Evolutionary conservation across 2,329 filamentous ascomycete genomes (phyloP).

Genomic region (Penicillium sp.): DNA sequence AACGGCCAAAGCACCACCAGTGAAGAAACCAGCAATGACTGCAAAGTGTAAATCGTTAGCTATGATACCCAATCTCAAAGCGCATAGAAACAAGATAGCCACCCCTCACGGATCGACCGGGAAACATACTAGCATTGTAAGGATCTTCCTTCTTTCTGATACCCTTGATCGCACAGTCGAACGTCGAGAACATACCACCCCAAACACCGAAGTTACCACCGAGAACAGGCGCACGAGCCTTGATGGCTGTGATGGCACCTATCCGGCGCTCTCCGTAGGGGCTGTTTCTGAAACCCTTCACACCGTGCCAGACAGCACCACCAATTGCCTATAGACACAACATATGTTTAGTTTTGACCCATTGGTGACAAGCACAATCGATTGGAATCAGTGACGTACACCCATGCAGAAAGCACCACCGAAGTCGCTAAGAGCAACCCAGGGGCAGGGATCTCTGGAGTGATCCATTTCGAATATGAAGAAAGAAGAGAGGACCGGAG

Average conservation of each 20-base stretch:
- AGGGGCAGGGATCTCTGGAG: conserved; percentile 91
- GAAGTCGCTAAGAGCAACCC: conserved; percentile 94
- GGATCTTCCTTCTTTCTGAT: conserved; percentile 93
- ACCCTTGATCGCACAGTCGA: conserved; percentile 94
- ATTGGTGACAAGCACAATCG: too few relatives aligned
- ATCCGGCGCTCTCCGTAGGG: conserved; percentile 90
- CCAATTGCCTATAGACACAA: too few relatives aligned
- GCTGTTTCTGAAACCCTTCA: conserved; percentile 86
- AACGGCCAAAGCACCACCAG: conserved; percentile 81
- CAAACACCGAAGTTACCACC: conserved; percentile 97
- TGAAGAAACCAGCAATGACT: conserved; percentile 96
- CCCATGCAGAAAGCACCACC: conserved; percentile 96
- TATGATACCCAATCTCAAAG: too few relatives aligned
- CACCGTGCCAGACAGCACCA: conserved; percentile 87
- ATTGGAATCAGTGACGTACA: too few relatives aligned
- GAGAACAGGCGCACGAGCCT: conserved; percentile 88
- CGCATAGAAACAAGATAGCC: too few relatives aligned
- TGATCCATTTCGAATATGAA: too few relatives aligned
- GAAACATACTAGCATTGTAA: conserved; percentile 95
- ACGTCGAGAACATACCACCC: conserved; percentile 92
- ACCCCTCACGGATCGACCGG: too few relatives aligned
- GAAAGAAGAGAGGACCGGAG: too few relatives aligned
- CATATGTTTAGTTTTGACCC: too few relatives aligned
- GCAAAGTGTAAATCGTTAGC: too few relatives aligned
- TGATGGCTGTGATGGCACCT: conserved; percentile 92